Evolutionary conservation across 2,329 filamentous ascomycete species (phyloP), one percentile per base, ranked within the genome.

Genomic region (Fusarium concolor): DNA sequence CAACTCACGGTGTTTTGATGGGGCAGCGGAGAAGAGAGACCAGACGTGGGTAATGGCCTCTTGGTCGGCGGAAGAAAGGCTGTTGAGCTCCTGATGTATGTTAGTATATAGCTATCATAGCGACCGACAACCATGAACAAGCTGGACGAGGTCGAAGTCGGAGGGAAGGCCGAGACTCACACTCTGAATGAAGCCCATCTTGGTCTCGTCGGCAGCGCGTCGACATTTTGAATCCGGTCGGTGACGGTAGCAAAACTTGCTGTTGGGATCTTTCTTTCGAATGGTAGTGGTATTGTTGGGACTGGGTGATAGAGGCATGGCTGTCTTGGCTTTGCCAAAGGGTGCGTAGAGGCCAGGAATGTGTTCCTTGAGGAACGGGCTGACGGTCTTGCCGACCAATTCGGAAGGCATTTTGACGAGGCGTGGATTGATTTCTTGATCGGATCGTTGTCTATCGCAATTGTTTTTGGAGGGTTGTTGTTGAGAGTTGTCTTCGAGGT

Each of bases 41-140:
- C 96, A 99, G 56, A 98, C 94, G 75, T 97, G 95, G 33, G 94
- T 93, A 74, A 99, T 97, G 75, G 92, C 94, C 80, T 97, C 93
- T 80, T 97, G 94, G 77, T 99, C 96, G 68, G 88, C 89, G 65
- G 91, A 87, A 7, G 94, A 91, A 33, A 97, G 86, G 45, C 87
- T 89, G 72, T 95, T 92, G 52, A 98, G 88, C 79, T 96, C 92
- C 90, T 94, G 56, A 24, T 26, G 24, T 18, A 18, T 22, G 33
- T 60, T 44, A 61, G 46, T 39, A 54, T 53, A 42, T 24, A 49
- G 6, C 10, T 29, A 51, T 43, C 39, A 24, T 26, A 10, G 41
- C 39, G 39, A 44, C 38, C 15, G 24, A 17, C 56, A 14, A 18
- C 12, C n/a, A 49, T 44, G 4, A 14, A 52, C 28, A 28, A 41